Percentiles rank a stretch among this genome's conserved stretches.
Evolutionary conservation across 805 yeast species (phyloP).

Genomic region (Wickerhamia fluorescens): DNA sequence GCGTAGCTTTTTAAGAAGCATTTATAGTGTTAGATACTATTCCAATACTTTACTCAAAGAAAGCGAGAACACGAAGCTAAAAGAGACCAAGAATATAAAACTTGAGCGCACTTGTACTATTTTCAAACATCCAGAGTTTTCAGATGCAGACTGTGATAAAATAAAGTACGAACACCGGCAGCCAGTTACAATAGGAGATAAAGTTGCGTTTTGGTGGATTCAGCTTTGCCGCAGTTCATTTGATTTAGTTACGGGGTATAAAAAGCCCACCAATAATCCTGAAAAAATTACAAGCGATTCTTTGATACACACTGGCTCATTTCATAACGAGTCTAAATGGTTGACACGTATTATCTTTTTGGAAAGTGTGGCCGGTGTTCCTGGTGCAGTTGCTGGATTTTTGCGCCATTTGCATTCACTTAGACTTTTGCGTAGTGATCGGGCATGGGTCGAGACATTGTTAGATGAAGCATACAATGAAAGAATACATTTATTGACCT

Average conservation of each 20-base stretch:
- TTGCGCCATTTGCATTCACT: slow-evolving; percentile 61
- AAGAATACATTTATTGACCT: slow-evolving; percentile 68
- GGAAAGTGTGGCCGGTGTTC: slow-evolving; percentile 74
- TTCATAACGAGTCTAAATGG: slow-evolving; percentile 50
- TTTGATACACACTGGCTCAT: slow-evolving; percentile 32
- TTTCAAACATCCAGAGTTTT: slow-evolving; percentile 21
- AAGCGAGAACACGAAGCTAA: too few species aligned
- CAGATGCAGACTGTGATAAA: slow-evolving; percentile 22
- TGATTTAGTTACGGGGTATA: slow-evolving; percentile 60
- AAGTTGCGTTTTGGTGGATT: slow-evolving; percentile 44
- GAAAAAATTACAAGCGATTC: slow-evolving; percentile 34
- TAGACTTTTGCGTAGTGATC: slow-evolving; percentile 55
- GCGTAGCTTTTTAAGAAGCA: too few species aligned
- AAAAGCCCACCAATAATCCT: slow-evolving; percentile 37
- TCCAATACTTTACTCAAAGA: too few species aligned
- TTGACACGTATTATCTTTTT: slow-evolving; percentile 53
- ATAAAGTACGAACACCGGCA: slow-evolving; percentile 47
- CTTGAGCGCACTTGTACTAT: background rate
- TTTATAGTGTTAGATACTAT: too few species aligned
- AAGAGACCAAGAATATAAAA: too few species aligned
- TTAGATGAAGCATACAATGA: slow-evolving; percentile 74
- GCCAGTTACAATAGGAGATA: slow-evolving; percentile 43
- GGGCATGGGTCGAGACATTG: slow-evolving; percentile 70
- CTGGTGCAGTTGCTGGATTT: slow-evolving; percentile 72
- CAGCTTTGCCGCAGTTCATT: slow-evolving; percentile 41